Evolutionary conservation across 768 basidiomycete species (phyloP).

Genomic region (Tricholoma furcatifolium): DNA sequence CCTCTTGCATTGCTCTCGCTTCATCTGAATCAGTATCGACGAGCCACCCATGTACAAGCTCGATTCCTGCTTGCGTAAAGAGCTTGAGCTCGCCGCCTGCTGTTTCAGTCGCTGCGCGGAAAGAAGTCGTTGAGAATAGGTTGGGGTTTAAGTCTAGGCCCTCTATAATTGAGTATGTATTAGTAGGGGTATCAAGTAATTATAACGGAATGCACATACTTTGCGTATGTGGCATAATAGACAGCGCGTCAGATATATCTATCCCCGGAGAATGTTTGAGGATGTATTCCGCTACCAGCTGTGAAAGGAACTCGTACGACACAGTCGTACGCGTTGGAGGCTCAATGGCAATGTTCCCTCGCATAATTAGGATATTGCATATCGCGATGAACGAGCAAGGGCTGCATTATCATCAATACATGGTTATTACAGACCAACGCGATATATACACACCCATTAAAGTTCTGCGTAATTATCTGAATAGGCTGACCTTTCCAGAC

Average conservation of each 20-base stretch:
- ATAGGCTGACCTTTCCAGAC: conserved; percentile 42
- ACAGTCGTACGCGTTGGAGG: conserved; percentile 66
- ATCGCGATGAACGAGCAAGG: conserved; percentile 92
- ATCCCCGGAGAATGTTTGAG: conserved; percentile 55
- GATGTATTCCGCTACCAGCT: conserved; percentile 82
- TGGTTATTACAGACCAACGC: conserved; percentile 1
- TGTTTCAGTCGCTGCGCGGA: conserved; percentile 54
- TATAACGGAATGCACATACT: conserved; percentile 44
- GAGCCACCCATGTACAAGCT: conserved; percentile 88
- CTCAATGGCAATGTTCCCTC: conserved; percentile 75
- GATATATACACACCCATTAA: conserved; percentile 62
- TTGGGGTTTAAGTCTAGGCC: conserved; percentile 89
- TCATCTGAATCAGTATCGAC: conserved; percentile 70
- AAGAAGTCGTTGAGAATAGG: conserved; percentile 69
- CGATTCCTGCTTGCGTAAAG: conserved; percentile 79
- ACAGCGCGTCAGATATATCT: conserved; percentile 70
- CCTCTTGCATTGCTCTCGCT: conserved; percentile 41
- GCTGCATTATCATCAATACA: conserved; percentile 33
- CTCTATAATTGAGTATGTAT: conserved; percentile 38
- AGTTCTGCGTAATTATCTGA: conserved; percentile 81
- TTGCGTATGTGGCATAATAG: conserved; percentile 74
- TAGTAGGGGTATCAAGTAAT: background rate
- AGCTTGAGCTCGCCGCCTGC: conserved; percentile 79
- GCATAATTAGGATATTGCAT: conserved; percentile 86
- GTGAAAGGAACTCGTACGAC: conserved; percentile 83